Evolutionary conservation across 2,329 filamentous ascomycete species (phyloP).

Genomic region (Ophiostoma fasciatum): DNA sequence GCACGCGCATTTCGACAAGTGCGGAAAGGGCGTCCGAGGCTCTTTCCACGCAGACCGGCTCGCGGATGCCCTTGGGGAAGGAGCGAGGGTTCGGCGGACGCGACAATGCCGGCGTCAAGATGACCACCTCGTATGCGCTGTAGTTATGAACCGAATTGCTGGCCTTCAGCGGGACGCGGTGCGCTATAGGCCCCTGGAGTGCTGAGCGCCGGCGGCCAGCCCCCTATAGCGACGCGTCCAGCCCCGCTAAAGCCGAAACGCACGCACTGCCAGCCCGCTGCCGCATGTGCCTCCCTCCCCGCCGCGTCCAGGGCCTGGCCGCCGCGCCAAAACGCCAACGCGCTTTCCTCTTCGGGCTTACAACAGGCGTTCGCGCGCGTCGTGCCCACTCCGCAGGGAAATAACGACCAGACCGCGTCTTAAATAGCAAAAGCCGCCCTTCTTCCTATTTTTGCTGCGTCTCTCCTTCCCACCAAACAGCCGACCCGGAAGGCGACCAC

Average conservation of each 20-base stretch:
- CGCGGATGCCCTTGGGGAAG: too few relatives aligned
- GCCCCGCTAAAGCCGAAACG: background rate
- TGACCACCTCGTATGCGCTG: too few relatives aligned
- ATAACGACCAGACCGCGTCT: conserved; percentile 12
- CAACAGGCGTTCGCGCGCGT: conserved; percentile 9
- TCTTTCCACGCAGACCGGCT: too few relatives aligned
- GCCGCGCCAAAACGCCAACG: conserved; percentile 14
- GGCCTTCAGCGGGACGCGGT: conserved; percentile 4
- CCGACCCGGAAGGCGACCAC: background rate
- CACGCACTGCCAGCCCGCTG: background rate
- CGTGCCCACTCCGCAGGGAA: conserved; percentile 11
- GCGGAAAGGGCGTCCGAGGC: too few relatives aligned
- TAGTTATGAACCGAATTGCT: too few relatives aligned
- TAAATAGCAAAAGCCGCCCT: conserved; percentile 10
- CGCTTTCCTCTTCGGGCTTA: conserved; percentile 5
- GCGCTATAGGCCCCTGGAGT: background rate
- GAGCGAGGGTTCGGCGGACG: too few relatives aligned
- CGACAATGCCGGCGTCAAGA: too few relatives aligned
- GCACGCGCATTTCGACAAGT: too few relatives aligned
- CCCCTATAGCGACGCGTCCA: conserved; percentile 8
- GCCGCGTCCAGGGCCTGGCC: too few relatives aligned
- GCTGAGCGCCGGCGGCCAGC: conserved; percentile 1
- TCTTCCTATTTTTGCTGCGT: conserved; percentile 4
- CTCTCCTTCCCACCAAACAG: background rate
- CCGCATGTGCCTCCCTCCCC: background rate